These are phyloP conservation scores for Helicocarpus griseus DNA, from an alignment of 2,329 filamentous ascomycete genomes.

Conservation along the genomic window DNA sequence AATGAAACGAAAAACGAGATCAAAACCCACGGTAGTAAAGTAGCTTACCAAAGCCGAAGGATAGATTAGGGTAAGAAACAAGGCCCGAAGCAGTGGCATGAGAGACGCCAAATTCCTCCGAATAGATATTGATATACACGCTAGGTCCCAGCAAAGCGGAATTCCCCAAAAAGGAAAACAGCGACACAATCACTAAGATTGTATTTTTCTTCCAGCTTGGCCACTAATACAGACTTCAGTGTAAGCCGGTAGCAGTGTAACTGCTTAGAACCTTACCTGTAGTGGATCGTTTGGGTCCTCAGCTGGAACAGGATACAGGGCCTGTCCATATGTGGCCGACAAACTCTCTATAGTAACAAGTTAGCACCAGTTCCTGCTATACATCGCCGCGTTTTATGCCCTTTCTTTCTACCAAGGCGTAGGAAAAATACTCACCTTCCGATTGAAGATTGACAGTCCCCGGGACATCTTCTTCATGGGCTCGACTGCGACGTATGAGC, in stretches of 20 bases:
- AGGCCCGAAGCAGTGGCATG: constrained; percentile 45
- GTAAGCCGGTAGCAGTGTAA: too few species aligned
- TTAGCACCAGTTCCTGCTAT: too few species aligned
- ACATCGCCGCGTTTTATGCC: too few species aligned
- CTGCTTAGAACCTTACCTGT: constrained; percentile 26
- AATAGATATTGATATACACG: constrained; percentile 48
- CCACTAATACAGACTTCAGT: constrained; percentile 33
- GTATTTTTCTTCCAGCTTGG: constrained; percentile 45
- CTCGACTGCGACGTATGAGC: constrained; percentile 36
- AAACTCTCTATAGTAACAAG: constrained; percentile 40
- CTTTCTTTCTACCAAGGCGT: too few species aligned
- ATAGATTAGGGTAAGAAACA: constrained; percentile 51
- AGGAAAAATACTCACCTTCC: too few species aligned
- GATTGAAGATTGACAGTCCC: constrained; percentile 47
- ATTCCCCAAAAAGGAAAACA: constrained; percentile 52
- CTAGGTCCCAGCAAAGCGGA: constrained; percentile 47
- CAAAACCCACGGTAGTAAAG: too few species aligned
- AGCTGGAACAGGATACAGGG: constrained; percentile 51
- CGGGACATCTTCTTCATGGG: constrained; percentile 46
- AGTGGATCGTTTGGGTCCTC: constrained; percentile 54
- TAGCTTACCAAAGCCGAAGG: constrained; percentile 45
- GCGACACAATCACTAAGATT: constrained; percentile 45
- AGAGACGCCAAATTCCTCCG: constrained; percentile 43
- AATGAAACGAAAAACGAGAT: too few species aligned
- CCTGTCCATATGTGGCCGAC: constrained; percentile 51